Evolutionary conservation across 805 yeast genomes (phyloP).

Genomic region (Metschnikowia corniflorae): DNA sequence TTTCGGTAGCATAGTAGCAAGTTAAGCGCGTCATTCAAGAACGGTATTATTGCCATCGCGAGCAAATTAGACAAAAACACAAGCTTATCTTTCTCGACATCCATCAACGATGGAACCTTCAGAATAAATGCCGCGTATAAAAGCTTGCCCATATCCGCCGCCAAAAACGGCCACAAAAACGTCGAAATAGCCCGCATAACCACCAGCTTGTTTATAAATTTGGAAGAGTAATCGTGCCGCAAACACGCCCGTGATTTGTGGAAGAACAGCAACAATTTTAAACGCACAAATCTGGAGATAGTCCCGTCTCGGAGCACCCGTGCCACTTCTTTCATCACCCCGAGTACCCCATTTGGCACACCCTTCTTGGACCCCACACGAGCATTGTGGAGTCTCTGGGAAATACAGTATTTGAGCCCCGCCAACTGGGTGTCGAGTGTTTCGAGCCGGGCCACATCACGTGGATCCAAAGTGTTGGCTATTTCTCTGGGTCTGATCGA

Average conservation of each 20-base stretch:
- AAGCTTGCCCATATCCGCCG: conserved; percentile 31
- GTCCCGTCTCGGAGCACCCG: conserved; percentile 6
- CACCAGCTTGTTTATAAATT: conserved; percentile 22
- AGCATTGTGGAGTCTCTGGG: conserved; percentile 4
- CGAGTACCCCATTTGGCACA: not conserved
- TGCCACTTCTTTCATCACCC: not conserved
- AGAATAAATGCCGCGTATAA: conserved; percentile 16
- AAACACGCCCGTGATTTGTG: conserved; percentile 32
- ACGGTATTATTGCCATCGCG: conserved; percentile 31
- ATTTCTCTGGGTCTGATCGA: conserved; percentile 31
- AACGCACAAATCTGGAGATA: conserved; percentile 1
- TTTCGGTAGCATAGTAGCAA: conserved; percentile 27
- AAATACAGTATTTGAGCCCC: conserved; percentile 8
- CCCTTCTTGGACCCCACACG: not conserved
- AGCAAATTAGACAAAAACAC: conserved; percentile 30
- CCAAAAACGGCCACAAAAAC: conserved; percentile 37
- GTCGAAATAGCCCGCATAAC: conserved; percentile 31
- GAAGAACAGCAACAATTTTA: conserved; percentile 16
- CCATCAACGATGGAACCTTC: conserved; percentile 9
- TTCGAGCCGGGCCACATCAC: conserved; percentile 17
- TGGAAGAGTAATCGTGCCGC: conserved; percentile 31
- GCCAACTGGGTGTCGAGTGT: conserved; percentile 12
- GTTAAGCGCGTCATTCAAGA: conserved; percentile 33
- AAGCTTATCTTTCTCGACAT: conserved; percentile 16
- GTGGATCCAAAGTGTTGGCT: conserved; percentile 23